phyloP scores from a whole-genome alignment of 768 basidiomycete genomes.

The Pisolithus microcarpus region DNA sequence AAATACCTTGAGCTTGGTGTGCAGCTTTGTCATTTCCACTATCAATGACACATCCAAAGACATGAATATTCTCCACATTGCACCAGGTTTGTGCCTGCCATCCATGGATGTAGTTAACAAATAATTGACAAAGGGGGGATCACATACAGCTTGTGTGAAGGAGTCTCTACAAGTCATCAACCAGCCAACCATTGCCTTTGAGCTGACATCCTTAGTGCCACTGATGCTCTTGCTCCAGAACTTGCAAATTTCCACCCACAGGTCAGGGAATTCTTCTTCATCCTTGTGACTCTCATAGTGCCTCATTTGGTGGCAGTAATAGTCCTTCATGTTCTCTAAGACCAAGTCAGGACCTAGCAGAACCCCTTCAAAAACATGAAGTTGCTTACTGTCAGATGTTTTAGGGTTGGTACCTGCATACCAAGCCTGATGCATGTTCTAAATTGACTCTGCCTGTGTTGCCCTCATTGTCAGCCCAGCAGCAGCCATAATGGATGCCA shows the following conservation, averaged over 20 bases:
- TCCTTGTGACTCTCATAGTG: neutral
- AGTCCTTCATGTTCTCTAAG: neutral
- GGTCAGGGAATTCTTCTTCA: neutral
- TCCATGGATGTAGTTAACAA: no score
- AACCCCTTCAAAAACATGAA: no score
- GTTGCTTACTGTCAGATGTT: no score
- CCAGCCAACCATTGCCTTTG: neutral
- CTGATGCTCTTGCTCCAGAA: neutral
- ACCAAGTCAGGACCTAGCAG: neutral
- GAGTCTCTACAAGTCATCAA: neutral
- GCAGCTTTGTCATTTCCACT: no score
- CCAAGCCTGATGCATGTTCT: neutral
- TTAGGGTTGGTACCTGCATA: no score
- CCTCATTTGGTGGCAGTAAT: neutral
- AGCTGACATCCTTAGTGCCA: neutral
- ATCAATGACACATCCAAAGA: no score
- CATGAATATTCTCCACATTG: no score
- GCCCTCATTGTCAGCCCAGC: slow-evolving; percentile 1
- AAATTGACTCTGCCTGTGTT: neutral
- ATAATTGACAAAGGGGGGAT: no score
- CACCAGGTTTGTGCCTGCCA: no score
- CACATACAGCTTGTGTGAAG: neutral
- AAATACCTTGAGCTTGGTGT: no score
- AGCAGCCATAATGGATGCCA: neutral
- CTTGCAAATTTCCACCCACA: neutral